Conservation (phyloP, 2,329 filamentous ascomycete genomes). For the Ophiocordyceps robertsii region DNA sequence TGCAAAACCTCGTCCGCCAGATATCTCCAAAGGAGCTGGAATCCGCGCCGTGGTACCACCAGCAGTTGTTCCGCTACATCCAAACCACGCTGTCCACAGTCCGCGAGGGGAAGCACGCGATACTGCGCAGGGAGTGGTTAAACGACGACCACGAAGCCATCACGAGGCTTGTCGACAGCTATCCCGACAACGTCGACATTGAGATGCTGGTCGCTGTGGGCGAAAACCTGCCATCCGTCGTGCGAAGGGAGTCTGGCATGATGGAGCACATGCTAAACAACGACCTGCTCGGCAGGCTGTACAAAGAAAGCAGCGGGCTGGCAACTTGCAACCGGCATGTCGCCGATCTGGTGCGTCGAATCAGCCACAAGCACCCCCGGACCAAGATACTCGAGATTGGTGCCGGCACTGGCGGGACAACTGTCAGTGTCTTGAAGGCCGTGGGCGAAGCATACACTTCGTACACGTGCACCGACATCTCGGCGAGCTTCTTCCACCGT, state of each 20-base stretch:
- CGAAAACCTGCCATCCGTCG: neutral
- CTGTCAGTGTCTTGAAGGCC: slow-evolving; percentile 17
- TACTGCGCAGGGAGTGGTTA: neutral
- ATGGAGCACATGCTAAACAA: slow-evolving; percentile 20
- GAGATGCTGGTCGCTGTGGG: neutral
- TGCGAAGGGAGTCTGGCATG: neutral
- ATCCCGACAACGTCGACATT: neutral
- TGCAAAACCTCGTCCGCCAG: neutral
- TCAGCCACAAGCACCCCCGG: slow-evolving; percentile 25
- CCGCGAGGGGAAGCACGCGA: neutral
- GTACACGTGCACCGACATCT: slow-evolving; percentile 34
- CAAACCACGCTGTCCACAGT: neutral
- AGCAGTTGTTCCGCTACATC: neutral
- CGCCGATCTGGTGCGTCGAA: slow-evolving; percentile 10
- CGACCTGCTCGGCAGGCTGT: slow-evolving; percentile 17
- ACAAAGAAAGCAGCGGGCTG: slow-evolving; percentile 8
- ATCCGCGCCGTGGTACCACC: neutral
- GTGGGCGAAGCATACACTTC: slow-evolving; percentile 14
- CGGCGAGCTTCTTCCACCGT: slow-evolving; percentile 22
- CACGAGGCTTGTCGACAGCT: neutral
- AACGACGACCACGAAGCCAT: neutral
- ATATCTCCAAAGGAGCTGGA: neutral
- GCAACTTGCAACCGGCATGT: slow-evolving; percentile 1
- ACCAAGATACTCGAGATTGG: slow-evolving; percentile 27
- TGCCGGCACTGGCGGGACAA: slow-evolving; percentile 29